These are phyloP conservation scores for Microsporum audouinii DNA, from an alignment of 2,329 filamentous ascomycete genomes.

Conservation along the genomic window DNA sequence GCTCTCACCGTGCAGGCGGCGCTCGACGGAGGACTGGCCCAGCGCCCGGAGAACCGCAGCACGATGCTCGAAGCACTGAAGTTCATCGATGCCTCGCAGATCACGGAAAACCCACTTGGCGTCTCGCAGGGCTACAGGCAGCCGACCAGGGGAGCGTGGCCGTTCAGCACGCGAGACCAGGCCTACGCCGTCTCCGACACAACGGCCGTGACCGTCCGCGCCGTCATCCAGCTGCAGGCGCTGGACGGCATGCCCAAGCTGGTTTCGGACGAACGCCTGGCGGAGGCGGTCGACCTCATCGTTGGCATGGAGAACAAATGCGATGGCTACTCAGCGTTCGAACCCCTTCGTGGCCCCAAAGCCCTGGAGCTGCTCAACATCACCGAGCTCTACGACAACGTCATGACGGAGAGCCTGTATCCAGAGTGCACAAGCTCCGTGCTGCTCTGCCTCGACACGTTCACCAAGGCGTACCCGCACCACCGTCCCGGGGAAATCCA, in stretches of 20 bases:
- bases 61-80: conserved; percentile 6
- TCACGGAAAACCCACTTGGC: background rate
- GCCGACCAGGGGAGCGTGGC: conserved; percentile 6
- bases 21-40: conserved; percentile 1
- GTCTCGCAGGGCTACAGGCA: conserved; percentile 3
- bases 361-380: conserved; percentile 13
- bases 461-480: conserved; percentile 6
- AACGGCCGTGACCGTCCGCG: conserved; percentile 7
- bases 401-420: conserved; percentile 14
- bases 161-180: conserved; percentile 7
- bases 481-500: conserved; percentile 12
- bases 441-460: conserved; percentile 5
- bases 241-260: conserved; percentile 4
- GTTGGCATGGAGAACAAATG: conserved; percentile 8
- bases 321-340: conserved; percentile 12
- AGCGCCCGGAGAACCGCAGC: background rate
- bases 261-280: conserved; percentile 8
- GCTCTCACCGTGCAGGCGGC: conserved; percentile 6
- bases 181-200: conserved; percentile 7
- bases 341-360: conserved; percentile 5
- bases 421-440: conserved; percentile 15
- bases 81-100: conserved; percentile 8
- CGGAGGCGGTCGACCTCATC: conserved; percentile 9
- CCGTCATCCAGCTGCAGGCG: conserved; percentile 8
- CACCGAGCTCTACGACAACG: conserved; percentile 10